Evolutionary conservation across 805 yeast species (phyloP).

Genomic region (Suhomyces kilbournensis): DNA sequence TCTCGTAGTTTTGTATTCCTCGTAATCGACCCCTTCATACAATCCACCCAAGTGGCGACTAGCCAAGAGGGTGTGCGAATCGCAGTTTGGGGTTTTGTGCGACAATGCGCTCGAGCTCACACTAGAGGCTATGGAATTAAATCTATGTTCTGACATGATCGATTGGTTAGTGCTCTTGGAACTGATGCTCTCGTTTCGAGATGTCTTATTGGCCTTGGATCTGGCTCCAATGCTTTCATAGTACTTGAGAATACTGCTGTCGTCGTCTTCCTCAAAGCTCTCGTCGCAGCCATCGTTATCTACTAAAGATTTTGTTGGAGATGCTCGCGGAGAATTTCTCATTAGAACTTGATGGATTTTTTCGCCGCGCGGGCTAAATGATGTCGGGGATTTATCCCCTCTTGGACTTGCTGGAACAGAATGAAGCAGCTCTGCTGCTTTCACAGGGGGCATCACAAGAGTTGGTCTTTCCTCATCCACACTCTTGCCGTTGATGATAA

Average conservation of each 20-base stretch:
- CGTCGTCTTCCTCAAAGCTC: conserved; percentile 1
- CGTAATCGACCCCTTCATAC: neutral
- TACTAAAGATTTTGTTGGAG: neutral
- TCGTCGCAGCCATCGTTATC: conserved; percentile 1
- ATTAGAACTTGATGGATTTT: neutral
- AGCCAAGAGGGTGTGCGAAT: neutral
- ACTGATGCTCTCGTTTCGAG: conserved; percentile 4
- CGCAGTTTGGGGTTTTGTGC: neutral
- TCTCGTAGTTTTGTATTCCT: neutral
- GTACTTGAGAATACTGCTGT: conserved; percentile 1
- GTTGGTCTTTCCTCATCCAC: conserved; percentile 8
- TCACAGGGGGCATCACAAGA: neutral
- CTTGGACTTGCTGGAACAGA: neutral
- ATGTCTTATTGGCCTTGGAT: neutral
- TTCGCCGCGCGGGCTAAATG: neutral
- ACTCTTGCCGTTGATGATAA: conserved; percentile 6
- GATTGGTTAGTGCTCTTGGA: conserved; percentile 5
- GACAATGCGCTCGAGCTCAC: conserved; percentile 1
- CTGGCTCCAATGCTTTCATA: neutral
- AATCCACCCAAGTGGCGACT: neutral
- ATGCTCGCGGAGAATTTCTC: neutral
- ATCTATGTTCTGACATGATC: conserved; percentile 3
- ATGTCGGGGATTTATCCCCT: neutral
- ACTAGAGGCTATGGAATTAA: conserved; percentile 4
- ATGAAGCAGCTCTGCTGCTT: neutral